These are phyloP conservation scores for Liriodendron chinense DNA, from an alignment of 164 flowering plant genomes.

Conservation along the genomic window DNA sequence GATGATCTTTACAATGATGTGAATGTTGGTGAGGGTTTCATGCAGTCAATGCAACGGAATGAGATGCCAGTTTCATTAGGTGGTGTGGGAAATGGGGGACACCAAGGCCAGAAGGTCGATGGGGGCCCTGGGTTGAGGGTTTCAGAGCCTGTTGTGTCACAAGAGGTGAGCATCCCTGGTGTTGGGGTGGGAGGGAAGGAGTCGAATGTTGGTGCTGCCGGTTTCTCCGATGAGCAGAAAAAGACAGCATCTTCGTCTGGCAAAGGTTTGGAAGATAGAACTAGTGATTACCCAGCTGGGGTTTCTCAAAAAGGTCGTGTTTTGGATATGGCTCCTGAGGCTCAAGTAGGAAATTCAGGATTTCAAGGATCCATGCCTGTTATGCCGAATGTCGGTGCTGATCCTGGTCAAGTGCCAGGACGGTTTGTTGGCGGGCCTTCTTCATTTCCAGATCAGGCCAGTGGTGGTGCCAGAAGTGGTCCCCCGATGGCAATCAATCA, in stretches of 20 bases:
- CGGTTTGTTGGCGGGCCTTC: slow-evolving; percentile 31
- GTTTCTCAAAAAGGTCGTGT: slow-evolving; percentile 34
- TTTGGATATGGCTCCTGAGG: slow-evolving; percentile 28
- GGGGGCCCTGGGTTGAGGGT: slow-evolving; percentile 33
- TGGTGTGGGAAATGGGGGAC: slow-evolving; percentile 38
- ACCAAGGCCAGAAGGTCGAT: slow-evolving; percentile 32
- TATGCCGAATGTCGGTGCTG: slow-evolving; percentile 28
- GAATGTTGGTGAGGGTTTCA: slow-evolving; percentile 67
- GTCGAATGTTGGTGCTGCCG: slow-evolving; percentile 23
- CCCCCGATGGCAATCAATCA: slow-evolving; percentile 29
- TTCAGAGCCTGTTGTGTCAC: slow-evolving; percentile 28
- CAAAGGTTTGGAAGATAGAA: slow-evolving; percentile 29
- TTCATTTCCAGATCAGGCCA: slow-evolving; percentile 27
- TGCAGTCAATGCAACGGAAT: slow-evolving; percentile 37
- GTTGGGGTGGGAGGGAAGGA: slow-evolving; percentile 38
- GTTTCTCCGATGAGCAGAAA: slow-evolving; percentile 30
- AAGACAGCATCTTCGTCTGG: slow-evolving; percentile 21
- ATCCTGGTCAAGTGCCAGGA: slow-evolving; percentile 32
- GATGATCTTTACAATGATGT: slow-evolving; percentile 76
- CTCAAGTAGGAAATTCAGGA: slow-evolving; percentile 38
- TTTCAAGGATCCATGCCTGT: slow-evolving; percentile 42
- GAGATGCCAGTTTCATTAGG: slow-evolving; percentile 34
- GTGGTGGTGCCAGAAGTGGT: slow-evolving; percentile 33
- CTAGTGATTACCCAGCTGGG: slow-evolving; percentile 26
- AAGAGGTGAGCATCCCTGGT: slow-evolving; percentile 33